These are phyloP conservation scores for Globomyces sp. DNA, from an alignment of 371 early-diverging fungal species.

Conservation along the genomic window DNA sequence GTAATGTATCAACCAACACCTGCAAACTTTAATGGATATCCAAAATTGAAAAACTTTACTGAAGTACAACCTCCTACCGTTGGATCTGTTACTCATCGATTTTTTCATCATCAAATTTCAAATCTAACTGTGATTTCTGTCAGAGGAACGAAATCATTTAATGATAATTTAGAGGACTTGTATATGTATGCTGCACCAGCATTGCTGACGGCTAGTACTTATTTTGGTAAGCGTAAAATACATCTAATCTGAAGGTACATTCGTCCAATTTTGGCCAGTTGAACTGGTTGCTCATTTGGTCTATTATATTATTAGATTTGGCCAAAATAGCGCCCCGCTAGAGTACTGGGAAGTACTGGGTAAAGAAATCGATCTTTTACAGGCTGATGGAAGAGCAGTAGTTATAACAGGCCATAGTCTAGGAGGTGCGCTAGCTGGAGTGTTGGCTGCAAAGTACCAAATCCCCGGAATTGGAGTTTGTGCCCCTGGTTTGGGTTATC, in stretches of 20 bases:
- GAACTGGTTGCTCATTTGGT: slow-evolving; percentile 8
- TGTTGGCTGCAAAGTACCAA: slow-evolving; percentile 14
- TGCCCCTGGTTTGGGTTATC: slow-evolving; percentile 19
- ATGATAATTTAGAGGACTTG: slow-evolving; percentile 15
- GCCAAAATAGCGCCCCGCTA: slow-evolving; percentile 15
- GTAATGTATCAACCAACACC: not conserved
- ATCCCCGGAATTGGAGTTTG: slow-evolving; percentile 11
- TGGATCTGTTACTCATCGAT: not conserved
- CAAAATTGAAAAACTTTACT: not conserved
- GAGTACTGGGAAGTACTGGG: slow-evolving; percentile 27
- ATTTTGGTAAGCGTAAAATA: not conserved
- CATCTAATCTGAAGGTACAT: not conserved
- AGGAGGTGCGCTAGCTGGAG: slow-evolving; percentile 19
- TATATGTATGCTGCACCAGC: slow-evolving; percentile 15
- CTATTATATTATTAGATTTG: slow-evolving; percentile 17
- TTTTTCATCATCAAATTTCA: not conserved
- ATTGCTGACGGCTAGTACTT: slow-evolving; percentile 9
- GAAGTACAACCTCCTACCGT: not conserved
- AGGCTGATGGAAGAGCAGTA: not conserved
- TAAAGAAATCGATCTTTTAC: slow-evolving; percentile 1
- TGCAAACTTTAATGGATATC: not conserved
- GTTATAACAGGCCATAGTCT: slow-evolving; percentile 16
- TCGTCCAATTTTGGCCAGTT: slow-evolving; percentile 17
- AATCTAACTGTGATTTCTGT: slow-evolving; percentile 14
- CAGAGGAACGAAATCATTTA: slow-evolving; percentile 8